Percentiles rank a stretch among this genome's conserved stretches.
These are phyloP conservation scores for Euptelea pleiosperma DNA, from an alignment of 164 flowering plant genomes.

Conservation along the genomic window DNA sequence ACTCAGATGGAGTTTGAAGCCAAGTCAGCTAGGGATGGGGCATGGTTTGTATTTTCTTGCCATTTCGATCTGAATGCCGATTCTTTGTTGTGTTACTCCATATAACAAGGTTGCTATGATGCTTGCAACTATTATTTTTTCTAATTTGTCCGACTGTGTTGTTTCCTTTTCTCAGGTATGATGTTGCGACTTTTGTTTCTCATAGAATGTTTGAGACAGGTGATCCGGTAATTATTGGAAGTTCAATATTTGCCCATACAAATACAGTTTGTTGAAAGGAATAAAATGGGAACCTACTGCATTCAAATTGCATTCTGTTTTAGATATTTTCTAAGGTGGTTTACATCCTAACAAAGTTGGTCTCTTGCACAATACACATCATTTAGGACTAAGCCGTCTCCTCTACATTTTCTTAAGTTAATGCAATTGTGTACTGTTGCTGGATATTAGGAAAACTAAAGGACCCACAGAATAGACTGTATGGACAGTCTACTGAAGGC, in stretches of 20 bases:
- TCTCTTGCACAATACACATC: too few relatives aligned
- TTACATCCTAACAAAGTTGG: too few relatives aligned
- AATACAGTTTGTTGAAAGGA: not conserved
- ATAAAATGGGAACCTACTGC: not conserved
- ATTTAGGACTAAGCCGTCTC: too few relatives aligned
- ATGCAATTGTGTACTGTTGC: too few relatives aligned
- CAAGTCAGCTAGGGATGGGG: conserved; percentile 88
- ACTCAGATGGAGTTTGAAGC: conserved; percentile 78
- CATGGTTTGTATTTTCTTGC: conserved; percentile 53
- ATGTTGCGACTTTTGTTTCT: conserved; percentile 66
- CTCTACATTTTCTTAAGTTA: too few relatives aligned
- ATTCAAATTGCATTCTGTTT: too few relatives aligned
- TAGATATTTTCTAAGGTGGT: too few relatives aligned
- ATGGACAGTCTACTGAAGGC: too few relatives aligned
- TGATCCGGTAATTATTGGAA: conserved; percentile 67
- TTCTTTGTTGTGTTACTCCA: not conserved
- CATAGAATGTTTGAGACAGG: conserved; percentile 65
- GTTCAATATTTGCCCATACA: not conserved
- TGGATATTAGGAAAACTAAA: too few relatives aligned
- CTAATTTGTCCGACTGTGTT: conserved; percentile 10
- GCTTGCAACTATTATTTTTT: not conserved
- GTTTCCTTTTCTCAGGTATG: conserved; percentile 59
- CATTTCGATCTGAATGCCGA: not conserved
- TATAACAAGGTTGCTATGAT: not conserved
- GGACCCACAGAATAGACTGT: too few relatives aligned